Evolutionary conservation across 78 protist species (phyloP), one percentile per base, ranked within the genome.

Genomic region (slime mould (Dictyostelium discoideum)): DNA sequence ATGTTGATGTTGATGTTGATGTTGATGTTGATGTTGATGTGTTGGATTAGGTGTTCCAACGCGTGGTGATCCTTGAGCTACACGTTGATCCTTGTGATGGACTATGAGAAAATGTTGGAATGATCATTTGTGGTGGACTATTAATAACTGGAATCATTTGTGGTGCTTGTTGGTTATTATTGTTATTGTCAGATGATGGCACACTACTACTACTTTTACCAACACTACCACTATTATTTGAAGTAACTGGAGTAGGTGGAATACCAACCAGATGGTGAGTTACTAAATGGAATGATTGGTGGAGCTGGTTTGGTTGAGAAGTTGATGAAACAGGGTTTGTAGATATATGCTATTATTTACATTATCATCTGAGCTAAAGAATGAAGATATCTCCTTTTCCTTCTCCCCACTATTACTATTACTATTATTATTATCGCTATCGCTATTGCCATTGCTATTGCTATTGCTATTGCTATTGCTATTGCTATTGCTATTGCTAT

Each of bases 311-410:
- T 85, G 77, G 80, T 69, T 85, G 89, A 16, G 69, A 37, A 16
- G 13, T 54, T 54, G 65, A 22, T 29, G 63, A 60, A 26, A 24
- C 74, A 42, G 82, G 24, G 10, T 37, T 22, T 20, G 57, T 8
- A 32, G 6, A 50, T 44, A 3, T 16, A 50, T 5, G 83, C 39
- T n/a, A 44, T 39, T 44, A 11, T 46, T 46, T 11, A 39, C 2
- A 22, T 79, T 44, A 44, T 79, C 84, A 10, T 20, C 40, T 20
- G 29, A 24, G 32, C 92, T 73, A 73, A 85, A 85, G 48, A 85
- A 85, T 11, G 92, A 85, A 32, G 92, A 72, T 60, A 77, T 73
- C 44, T 86, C 92, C 63, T 86, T 86, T 50, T 86, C 84, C 54
- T 13, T 42, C 14, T 44, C 26, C 0, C 13, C 73, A 85, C 42